phyloP scores from a whole-genome alignment of 192 early-diverging fungal species.

The Spizellomyces punctatus region DNA sequence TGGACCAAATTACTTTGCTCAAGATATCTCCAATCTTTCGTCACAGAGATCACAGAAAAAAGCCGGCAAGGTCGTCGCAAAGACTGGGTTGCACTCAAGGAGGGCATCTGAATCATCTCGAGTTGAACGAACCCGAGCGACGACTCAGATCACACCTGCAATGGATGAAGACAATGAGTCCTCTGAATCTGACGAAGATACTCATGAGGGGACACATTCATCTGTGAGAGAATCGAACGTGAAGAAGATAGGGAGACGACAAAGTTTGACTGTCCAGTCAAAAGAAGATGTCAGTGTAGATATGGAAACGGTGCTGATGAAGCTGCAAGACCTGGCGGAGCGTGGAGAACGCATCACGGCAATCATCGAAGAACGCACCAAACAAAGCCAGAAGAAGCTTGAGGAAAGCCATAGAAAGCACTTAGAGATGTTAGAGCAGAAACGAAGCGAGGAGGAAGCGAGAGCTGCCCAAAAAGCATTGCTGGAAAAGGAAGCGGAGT shows the following conservation, averaged over 20 bases:
- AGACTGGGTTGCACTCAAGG: too few species aligned
- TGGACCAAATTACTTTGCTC: neutral
- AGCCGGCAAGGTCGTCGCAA: neutral
- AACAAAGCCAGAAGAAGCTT: constrained; percentile 27
- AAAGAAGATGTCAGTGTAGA: constrained; percentile 1
- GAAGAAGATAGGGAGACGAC: too few species aligned
- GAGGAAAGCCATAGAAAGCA: constrained; percentile 20
- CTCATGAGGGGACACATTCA: neutral
- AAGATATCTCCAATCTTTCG: neutral
- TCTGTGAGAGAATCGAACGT: neutral
- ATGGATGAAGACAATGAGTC: neutral
- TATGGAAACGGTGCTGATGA: constrained; percentile 26
- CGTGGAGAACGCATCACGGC: constrained; percentile 12
- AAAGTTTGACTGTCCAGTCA: neutral
- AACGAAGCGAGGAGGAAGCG: neutral
- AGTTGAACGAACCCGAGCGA: neutral
- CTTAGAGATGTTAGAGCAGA: constrained; percentile 23
- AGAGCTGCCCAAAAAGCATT: neutral
- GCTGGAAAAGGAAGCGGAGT: neutral
- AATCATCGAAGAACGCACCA: constrained; percentile 24
- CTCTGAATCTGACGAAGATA: neutral
- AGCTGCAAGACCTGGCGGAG: constrained; percentile 28
- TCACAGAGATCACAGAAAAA: neutral
- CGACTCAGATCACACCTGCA: neutral
- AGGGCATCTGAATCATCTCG: neutral